These are phyloP conservation scores for Exserohilum rostratum DNA, from an alignment of 2,329 filamentous ascomycete species.

Conservation along the genomic window DNA sequence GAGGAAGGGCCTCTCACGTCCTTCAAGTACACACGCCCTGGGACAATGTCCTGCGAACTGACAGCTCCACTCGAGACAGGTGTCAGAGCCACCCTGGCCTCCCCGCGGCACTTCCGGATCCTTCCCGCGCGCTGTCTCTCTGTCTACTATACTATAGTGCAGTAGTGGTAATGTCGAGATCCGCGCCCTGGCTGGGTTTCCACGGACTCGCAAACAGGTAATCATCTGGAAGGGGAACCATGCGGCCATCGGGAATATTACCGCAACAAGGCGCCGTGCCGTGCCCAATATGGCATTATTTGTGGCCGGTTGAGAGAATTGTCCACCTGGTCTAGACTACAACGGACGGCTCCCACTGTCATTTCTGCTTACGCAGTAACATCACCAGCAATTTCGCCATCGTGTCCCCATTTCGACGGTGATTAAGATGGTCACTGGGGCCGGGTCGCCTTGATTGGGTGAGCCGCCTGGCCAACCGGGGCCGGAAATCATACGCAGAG, in stretches of 20 bases:
- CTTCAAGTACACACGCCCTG: background rate
- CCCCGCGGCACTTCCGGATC: background rate
- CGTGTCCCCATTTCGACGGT: conserved; percentile 14
- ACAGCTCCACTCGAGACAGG: conserved; percentile 6
- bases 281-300: conserved; percentile 1
- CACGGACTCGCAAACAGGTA: conserved; percentile 2
- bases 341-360: background rate
- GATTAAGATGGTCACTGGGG: conserved; percentile 11
- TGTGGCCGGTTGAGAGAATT: conserved; percentile 2
- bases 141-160: too few relatives aligned
- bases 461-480: conserved; percentile 21
- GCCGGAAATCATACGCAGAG: conserved; percentile 36
- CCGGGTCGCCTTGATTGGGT: conserved; percentile 28
- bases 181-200: conserved; percentile 10
- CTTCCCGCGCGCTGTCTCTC: conserved; percentile 7
- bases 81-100: conserved; percentile 1
- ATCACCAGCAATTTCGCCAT: conserved; percentile 15
- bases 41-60: background rate
- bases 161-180: background rate
- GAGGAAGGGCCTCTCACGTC: background rate
- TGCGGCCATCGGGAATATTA: conserved; percentile 2
- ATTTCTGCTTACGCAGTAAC: conserved; percentile 5
- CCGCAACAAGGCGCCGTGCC: background rate
- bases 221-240: background rate
- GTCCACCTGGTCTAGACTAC: background rate